Conservation (phyloP, 2,329 filamentous ascomycete genomes). For the Stromatinia cepivora region DNA sequence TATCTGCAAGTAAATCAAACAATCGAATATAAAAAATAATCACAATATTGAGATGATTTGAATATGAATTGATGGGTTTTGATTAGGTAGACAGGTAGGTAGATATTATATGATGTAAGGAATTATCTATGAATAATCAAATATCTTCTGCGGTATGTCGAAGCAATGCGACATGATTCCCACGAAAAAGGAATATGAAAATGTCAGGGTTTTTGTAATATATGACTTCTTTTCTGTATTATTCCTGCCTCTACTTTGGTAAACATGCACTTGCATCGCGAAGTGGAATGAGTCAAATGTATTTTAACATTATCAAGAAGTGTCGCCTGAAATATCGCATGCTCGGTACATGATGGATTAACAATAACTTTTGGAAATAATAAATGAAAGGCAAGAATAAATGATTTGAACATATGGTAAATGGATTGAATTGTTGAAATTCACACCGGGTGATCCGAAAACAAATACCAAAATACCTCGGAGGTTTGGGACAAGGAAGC, state of each 20-base stretch:
- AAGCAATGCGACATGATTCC: not conserved
- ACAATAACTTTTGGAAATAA: no score
- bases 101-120: no score
- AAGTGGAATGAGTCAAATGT: not conserved
- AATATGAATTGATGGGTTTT: no score
- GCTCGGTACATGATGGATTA: no score
- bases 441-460: not conserved
- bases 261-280: not conserved
- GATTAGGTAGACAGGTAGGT: no score
- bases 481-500: not conserved
- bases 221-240: not conserved
- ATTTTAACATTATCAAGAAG: not conserved
- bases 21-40: no score
- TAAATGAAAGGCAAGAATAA: no score
- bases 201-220: not conserved
- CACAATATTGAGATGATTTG: no score
- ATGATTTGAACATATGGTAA: no score
- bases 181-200: not conserved
- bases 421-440: not conserved
- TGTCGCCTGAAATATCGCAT: not conserved
- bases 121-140: not conserved
- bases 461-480: not conserved
- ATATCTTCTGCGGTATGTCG: no score
- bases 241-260: not conserved
- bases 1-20: no score